These are phyloP conservation scores for Trametes elegans DNA, from an alignment of 768 basidiomycete species.

Conservation along the genomic window DNA sequence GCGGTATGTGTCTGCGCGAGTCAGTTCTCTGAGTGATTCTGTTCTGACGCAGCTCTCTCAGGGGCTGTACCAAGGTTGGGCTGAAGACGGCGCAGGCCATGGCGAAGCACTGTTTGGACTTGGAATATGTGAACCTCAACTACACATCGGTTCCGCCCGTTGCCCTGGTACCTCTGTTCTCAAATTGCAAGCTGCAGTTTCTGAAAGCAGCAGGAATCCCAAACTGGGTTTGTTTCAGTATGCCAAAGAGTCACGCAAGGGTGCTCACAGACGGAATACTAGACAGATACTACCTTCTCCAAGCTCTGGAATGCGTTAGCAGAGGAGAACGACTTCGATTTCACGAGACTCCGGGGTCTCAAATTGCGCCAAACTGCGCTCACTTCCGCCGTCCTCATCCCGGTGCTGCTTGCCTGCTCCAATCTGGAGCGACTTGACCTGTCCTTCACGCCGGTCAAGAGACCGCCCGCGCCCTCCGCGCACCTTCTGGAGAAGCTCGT, in stretches of 20 bases:
- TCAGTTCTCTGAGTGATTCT: not conserved
- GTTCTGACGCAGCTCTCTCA: conserved; percentile 28
- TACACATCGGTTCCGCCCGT: conserved; percentile 54
- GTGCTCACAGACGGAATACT: no score
- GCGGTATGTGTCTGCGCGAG: conserved; percentile 39
- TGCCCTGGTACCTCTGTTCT: conserved; percentile 45
- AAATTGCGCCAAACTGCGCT: conserved; percentile 58
- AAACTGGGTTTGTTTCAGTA: conserved; percentile 49
- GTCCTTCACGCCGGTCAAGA: conserved; percentile 59
- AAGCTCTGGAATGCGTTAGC: conserved; percentile 38
- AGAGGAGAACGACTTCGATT: conserved; percentile 22
- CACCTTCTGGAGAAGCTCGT: conserved; percentile 57
- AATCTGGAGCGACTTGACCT: conserved; percentile 55
- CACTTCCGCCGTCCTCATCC: conserved; percentile 46
- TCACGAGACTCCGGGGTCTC: conserved; percentile 47
- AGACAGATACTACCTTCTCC: conserved; percentile 58
- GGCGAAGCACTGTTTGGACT: conserved; percentile 39
- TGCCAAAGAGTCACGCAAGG: no score
- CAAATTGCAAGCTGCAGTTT: conserved; percentile 44
- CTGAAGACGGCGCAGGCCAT: conserved; percentile 44
- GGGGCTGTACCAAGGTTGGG: conserved; percentile 60
- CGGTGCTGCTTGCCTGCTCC: conserved; percentile 46
- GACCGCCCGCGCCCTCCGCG: conserved; percentile 25
- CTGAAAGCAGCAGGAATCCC: conserved; percentile 62
- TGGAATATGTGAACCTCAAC: conserved; percentile 55